These are phyloP conservation scores for Diutina mesorugosa DNA, from an alignment of 1,139 yeast species.

Conservation along the genomic window DNA sequence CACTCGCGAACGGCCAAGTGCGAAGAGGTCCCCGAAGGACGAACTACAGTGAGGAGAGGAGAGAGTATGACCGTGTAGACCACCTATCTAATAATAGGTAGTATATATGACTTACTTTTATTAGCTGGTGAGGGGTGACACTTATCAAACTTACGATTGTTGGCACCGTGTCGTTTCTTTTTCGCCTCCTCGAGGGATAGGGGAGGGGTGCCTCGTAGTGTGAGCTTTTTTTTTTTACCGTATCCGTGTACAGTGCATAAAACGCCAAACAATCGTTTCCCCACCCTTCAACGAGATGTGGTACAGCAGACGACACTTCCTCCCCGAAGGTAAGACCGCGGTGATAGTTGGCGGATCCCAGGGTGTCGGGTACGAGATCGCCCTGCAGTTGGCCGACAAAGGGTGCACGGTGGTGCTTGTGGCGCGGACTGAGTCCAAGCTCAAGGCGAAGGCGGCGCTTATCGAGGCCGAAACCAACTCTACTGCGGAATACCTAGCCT, in stretches of 20 bases:
- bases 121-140: background rate
- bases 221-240: background rate
- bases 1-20: background rate
- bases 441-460: slow-evolving; percentile 34
- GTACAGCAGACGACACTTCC: slow-evolving; percentile 11
- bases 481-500: slow-evolving; percentile 33
- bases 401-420: slow-evolving; percentile 63
- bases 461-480: slow-evolving; percentile 19
- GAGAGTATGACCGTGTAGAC: background rate
- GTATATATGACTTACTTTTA: too few relatives aligned
- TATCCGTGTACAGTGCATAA: background rate
- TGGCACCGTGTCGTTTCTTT: background rate
- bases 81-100: too few relatives aligned
- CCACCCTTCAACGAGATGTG: background rate
- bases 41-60: background rate
- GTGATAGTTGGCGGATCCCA: slow-evolving; percentile 93
- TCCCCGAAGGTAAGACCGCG: slow-evolving; percentile 39
- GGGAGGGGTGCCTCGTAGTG: background rate
- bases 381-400: slow-evolving; percentile 37
- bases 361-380: slow-evolving; percentile 81
- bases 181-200: background rate
- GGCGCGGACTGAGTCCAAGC: slow-evolving; percentile 56
- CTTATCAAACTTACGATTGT: background rate
- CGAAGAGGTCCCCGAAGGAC: background rate
- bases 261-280: background rate